Base-by-base conservation (phyloP, 2,329 filamentous ascomycete genomes). In the Pseudogymnoascus sp. region DNA sequence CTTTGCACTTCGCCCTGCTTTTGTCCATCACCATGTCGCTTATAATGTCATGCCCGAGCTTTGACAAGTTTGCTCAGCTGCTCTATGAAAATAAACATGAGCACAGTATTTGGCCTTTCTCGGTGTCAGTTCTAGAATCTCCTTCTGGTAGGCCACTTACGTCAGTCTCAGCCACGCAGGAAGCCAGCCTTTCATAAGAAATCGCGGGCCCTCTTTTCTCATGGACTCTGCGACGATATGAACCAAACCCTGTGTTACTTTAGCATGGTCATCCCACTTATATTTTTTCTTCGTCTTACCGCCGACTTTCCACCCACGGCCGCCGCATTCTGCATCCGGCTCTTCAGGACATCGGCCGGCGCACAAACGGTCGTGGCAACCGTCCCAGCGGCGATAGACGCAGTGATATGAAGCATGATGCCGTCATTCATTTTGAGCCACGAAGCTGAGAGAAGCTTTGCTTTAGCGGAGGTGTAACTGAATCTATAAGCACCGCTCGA, bases 21-120 rank as follows among this genome's bases (percentile, higher is more conserved):
- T 42, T 44, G 16, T 12, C 40, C 18, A 44, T 44, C 16, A 44
- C 18, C 12, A 44, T 44, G 21, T 44, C 16, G 16, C 40, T 6
- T 10, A 44, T 44, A 44, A 18, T 44, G 40, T 44, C 40, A 44
- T 44, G 16, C 40, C 16, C 16, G 21, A 21, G 40, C 40, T 11
- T 44, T 44, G 40, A 67, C 61, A n/a, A 78, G 62, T n/a, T 73
- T 68, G 62, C 76, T 70, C 38, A 79, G 69, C 67, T 79, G 75
- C 66, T 79, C 77, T 73, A 79, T 79, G 62, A 79, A 78, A 0
- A 79, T 73, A 66, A 79, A 79, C 0, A 76, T 79, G 62, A 79
- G 69, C n/a, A 79, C 73, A 1, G 78, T 79, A 53, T 79, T 76
- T 0, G 78, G 77, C 36, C 77, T 78, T 40, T 1, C 31, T 44